Evolutionary conservation across 2,329 filamentous ascomycete genomes (phyloP), one percentile per base, ranked within the genome.

Genomic region (Exutisphaerella laricina): DNA sequence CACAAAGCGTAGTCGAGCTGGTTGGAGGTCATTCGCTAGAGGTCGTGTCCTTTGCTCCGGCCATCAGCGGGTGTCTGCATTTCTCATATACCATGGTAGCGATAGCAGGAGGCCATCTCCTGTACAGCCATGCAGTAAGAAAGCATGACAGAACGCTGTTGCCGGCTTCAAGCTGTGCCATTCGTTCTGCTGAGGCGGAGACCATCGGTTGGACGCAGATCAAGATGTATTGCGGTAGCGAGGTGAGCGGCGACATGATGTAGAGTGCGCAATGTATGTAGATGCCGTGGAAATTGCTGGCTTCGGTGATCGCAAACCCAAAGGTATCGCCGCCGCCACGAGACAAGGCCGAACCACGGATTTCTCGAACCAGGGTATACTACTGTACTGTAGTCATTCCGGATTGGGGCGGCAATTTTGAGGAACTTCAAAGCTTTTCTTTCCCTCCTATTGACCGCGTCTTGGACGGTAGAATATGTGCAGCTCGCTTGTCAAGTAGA

Each of bases 81-180:
- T 14, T 35, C 12, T 35, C 33, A 35, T 35, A 35, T 35, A 35
- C 18, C 33, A 12, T 13, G 17, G 33, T 7, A 22, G 13, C n/a
- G 33, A 22, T 35, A 12, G n/a, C 20, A 13, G 20, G n/a, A 35
- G 17, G 10, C 33, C 3, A n/a, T 23, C 33, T 22, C 4, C 8
- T 7, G n/a, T 35, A 23, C 23, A 3, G 20, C 33, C 33, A 23
- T 23, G 33, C 33, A 35, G 20, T n/a, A 4, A 22, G n/a, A 35
- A 35, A 35, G 33, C 23, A 17, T 12, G 20, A 21, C 12, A 7
- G 20, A 20, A 22, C 33, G 18, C 23, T 20, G 14, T 20, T 3
- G 17, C 14, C 33, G 14, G 16, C 33, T 35, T 12, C 20, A 21
- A 20, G 33, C 20, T 35, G 33, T 10, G 8, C 33, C 9, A 23